Conservation (phyloP, 1,284 basidiomycete species). For the Trametes pubescens region DNA sequence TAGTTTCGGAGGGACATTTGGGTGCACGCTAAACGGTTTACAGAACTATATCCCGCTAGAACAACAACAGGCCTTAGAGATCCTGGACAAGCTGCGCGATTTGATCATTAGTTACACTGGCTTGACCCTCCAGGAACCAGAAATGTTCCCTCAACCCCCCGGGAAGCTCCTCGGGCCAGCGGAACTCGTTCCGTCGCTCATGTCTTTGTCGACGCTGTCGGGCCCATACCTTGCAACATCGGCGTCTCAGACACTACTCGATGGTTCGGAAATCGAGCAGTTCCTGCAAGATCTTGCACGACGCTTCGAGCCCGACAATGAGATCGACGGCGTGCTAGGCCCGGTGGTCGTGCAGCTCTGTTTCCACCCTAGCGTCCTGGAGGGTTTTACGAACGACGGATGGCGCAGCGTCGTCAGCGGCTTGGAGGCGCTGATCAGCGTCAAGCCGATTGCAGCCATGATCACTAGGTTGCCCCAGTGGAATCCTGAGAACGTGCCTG, state of each 20-base stretch:
- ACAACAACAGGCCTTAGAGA: conserved; percentile 63
- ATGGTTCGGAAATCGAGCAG: conserved; percentile 67
- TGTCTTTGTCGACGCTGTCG: conserved; percentile 73
- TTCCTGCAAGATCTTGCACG: conserved; percentile 77
- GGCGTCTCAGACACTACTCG: conserved; percentile 48
- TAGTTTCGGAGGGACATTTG: neutral
- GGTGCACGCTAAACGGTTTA: neutral
- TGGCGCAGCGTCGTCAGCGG: conserved; percentile 93
- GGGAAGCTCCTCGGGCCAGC: conserved; percentile 76
- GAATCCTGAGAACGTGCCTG: conserved; percentile 66
- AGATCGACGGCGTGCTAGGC: conserved; percentile 50
- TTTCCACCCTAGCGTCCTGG: conserved; percentile 69
- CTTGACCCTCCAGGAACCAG: conserved; percentile 89
- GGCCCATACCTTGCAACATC: conserved; percentile 65
- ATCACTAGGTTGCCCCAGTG: conserved; percentile 78
- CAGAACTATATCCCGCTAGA: conserved; percentile 73
- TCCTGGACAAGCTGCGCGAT: conserved; percentile 79
- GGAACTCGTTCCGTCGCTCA: conserved; percentile 80
- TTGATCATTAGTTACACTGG: conserved; percentile 92
- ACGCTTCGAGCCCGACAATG: conserved; percentile 65
- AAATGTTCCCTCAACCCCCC: conserved; percentile 93
- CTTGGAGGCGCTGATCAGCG: conserved; percentile 79
- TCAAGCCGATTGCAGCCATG: conserved; percentile 87
- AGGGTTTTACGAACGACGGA: conserved; percentile 75
- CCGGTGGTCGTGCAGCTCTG: conserved; percentile 67